Conservation (phyloP, 768 basidiomycete species). For the Clitopilus passeckerianus region DNA sequence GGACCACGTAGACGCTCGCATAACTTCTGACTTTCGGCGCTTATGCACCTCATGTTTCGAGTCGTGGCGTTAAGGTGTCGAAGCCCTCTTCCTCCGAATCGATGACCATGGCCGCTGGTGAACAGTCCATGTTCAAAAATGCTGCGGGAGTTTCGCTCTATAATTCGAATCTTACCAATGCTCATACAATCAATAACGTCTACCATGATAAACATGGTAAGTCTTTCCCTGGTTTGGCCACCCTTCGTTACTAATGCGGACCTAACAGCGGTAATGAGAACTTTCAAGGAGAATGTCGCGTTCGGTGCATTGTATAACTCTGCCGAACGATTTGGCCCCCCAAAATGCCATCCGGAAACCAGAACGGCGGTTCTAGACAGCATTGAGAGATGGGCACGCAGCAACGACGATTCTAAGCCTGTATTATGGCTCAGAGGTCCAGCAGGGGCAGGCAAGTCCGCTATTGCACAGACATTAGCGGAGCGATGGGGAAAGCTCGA, state of each 20-base stretch:
- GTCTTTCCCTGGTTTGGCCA: too few relatives aligned
- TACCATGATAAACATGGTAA: too few relatives aligned
- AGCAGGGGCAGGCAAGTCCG: conserved; percentile 17
- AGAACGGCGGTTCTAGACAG: conserved; percentile 10
- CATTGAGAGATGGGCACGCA: conserved; percentile 5
- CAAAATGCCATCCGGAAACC: conserved; percentile 12
- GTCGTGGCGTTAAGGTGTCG: too few relatives aligned
- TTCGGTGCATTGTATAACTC: conserved; percentile 11
- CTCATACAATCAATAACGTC: too few relatives aligned
- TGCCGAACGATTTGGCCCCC: conserved; percentile 9
- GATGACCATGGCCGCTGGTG: too few relatives aligned
- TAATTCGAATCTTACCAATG: too few relatives aligned
- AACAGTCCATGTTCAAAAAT: too few relatives aligned
- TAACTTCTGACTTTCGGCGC: too few relatives aligned
- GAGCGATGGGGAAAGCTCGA: conserved; percentile 4
- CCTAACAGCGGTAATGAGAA: not conserved
- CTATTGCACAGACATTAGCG: conserved; percentile 13
- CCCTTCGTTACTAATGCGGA: not conserved
- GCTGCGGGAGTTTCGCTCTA: too few relatives aligned
- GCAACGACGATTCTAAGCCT: not conserved
- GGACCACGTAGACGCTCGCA: too few relatives aligned
- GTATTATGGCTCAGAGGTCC: conserved; percentile 16
- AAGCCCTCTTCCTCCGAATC: too few relatives aligned
- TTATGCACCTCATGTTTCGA: too few relatives aligned
- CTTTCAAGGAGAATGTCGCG: not conserved